These are phyloP conservation scores for Sclerospora graminicola DNA, from an alignment of 352 stramenopile genomes.

Conservation along the genomic window DNA sequence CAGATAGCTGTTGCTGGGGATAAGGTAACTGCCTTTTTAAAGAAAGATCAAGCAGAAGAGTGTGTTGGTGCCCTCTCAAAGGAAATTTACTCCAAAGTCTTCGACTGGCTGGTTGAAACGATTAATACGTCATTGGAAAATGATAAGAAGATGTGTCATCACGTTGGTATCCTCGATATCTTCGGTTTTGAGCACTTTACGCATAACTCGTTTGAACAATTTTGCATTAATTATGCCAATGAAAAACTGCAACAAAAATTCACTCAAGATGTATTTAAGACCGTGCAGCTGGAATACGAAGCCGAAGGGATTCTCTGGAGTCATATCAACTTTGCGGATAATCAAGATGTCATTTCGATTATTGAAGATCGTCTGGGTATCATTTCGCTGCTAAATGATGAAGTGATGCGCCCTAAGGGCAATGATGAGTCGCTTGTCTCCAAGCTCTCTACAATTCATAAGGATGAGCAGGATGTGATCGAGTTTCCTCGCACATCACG, in stretches of 20 bases:
- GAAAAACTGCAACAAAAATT: constrained; percentile 91
- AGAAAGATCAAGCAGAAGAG: constrained; percentile 84
- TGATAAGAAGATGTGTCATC: constrained; percentile 38
- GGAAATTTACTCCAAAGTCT: constrained; percentile 93
- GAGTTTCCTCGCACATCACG: constrained; percentile 68
- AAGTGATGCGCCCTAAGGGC: constrained; percentile 82
- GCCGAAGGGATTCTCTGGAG: constrained; percentile 88
- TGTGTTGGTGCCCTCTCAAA: constrained; percentile 92
- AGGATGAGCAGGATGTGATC: constrained; percentile 68
- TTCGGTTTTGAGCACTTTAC: constrained; percentile 93
- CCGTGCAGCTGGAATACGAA: constrained; percentile 84
- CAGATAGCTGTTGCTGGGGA: constrained; percentile 75
- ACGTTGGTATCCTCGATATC: constrained; percentile 90
- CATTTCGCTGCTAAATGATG: constrained; percentile 85
- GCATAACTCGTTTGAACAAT: constrained; percentile 91
- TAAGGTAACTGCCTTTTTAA: constrained; percentile 62
- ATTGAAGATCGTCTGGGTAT: constrained; percentile 85
- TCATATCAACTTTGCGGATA: constrained; percentile 89
- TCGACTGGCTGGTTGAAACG: constrained; percentile 92
- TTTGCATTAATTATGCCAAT: constrained; percentile 91
- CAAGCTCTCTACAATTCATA: constrained; percentile 69
- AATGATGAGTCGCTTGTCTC: constrained; percentile 73
- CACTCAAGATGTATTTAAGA: constrained; percentile 85
- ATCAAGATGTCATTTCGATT: constrained; percentile 80
- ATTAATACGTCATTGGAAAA: constrained; percentile 73